Evolutionary conservation across 805 yeast genomes (phyloP).

Genomic region (Nakazawaea ambrosiae): DNA sequence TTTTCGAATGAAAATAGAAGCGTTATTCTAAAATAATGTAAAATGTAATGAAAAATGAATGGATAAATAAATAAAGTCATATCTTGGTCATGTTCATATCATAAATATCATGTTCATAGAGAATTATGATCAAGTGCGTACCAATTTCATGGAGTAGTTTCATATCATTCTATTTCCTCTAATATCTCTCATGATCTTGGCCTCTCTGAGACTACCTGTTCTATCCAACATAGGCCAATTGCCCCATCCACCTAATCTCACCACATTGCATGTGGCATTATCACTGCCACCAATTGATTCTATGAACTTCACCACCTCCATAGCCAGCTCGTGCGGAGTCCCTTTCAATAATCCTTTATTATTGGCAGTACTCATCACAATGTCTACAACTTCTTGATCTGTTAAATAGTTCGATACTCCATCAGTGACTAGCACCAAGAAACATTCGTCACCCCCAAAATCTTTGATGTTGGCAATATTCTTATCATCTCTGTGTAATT

Average conservation of each 20-base stretch:
- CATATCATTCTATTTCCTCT: conserved; percentile 14
- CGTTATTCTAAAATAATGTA: background rate
- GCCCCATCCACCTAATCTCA: conserved; percentile 88
- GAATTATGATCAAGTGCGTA: background rate
- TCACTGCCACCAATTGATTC: conserved; percentile 89
- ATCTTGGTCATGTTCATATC: too few relatives aligned
- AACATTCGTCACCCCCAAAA: conserved; percentile 83
- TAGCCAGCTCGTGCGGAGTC: conserved; percentile 80
- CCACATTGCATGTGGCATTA: conserved; percentile 86
- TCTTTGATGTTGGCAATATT: conserved; percentile 19
- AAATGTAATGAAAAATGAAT: background rate
- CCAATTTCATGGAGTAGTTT: background rate
- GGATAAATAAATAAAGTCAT: background rate
- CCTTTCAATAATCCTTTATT: conserved; percentile 63
- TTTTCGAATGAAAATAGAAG: background rate
- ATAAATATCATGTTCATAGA: too few relatives aligned
- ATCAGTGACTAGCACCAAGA: conserved; percentile 75
- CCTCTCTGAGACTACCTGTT: conserved; percentile 77
- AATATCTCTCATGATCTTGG: conserved; percentile 32
- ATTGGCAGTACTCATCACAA: conserved; percentile 62
- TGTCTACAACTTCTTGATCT: conserved; percentile 89
- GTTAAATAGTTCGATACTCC: conserved; percentile 77
- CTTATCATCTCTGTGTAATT: conserved; percentile 16
- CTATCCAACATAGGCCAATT: conserved; percentile 81
- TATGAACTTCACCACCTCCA: conserved; percentile 76